These are phyloP conservation scores for Pinus albicaulis DNA, from an alignment of 75 land plant genomes.

Conservation along the genomic window DNA sequence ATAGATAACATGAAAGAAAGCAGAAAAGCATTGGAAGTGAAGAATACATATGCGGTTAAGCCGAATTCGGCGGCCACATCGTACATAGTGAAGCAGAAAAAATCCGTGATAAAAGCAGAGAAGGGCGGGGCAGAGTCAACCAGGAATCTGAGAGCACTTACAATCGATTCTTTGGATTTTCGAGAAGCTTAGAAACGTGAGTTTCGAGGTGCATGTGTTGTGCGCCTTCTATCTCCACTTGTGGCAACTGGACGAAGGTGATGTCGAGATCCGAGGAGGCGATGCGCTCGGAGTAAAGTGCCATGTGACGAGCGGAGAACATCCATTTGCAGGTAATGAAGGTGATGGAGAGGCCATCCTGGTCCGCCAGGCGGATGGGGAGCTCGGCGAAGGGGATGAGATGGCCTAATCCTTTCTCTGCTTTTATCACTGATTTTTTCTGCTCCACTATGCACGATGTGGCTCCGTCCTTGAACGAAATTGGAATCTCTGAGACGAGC, in stretches of 20 bases:
- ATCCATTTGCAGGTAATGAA: constrained; percentile 10
- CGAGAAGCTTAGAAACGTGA: constrained; percentile 16
- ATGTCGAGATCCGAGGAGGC: not conserved
- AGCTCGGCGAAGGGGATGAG: constrained; percentile 57
- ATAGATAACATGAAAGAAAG: not conserved
- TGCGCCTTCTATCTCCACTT: constrained; percentile 20
- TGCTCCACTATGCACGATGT: not conserved
- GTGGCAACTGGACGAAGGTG: no score
- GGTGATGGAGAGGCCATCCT: constrained; percentile 35
- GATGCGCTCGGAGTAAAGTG: not conserved
- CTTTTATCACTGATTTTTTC: not conserved
- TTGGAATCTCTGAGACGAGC: no score
- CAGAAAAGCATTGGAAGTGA: not conserved
- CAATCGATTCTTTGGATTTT: constrained; percentile 15
- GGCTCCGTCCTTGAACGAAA: no score
- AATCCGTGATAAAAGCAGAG: not conserved
- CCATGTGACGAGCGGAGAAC: no score
- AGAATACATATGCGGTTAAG: not conserved
- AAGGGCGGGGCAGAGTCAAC: constrained; percentile 7
- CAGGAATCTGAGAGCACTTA: constrained; percentile 1
- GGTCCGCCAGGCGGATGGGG: constrained; percentile 38
- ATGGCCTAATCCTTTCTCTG: constrained; percentile 39
- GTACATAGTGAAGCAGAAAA: not conserved
- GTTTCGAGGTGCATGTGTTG: constrained; percentile 19
- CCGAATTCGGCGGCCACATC: not conserved